Percentiles rank a stretch among this genome's conserved stretches.
Evolutionary conservation across 371 early-diverging fungal species (phyloP).

Genomic region (Smittium culicis): DNA sequence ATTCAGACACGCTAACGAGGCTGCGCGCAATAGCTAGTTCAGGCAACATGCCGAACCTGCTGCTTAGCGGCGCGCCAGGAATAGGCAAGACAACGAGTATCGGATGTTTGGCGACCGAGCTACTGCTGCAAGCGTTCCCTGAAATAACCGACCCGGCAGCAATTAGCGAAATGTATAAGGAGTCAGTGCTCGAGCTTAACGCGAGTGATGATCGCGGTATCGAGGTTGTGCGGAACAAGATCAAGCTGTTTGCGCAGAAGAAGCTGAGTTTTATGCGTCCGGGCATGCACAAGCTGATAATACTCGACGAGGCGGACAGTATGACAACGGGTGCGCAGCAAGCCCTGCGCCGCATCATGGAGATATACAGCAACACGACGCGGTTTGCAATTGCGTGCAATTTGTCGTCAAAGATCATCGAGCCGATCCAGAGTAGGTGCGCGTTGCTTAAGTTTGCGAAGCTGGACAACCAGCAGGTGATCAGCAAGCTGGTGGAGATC

Average conservation of each 20-base stretch:
- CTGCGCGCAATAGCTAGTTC: constrained; percentile 74
- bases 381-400: constrained; percentile 98
- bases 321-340: constrained; percentile 94
- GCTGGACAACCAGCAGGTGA: constrained; percentile 60
- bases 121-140: constrained; percentile 66
- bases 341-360: constrained; percentile 95
- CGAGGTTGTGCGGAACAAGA: constrained; percentile 92
- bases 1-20: too few species aligned
- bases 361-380: constrained; percentile 85
- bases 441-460: constrained; percentile 83
- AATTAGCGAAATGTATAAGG: too few species aligned
- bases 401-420: constrained; percentile 92
- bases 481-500: constrained; percentile 65
- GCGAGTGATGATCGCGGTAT: constrained; percentile 99
- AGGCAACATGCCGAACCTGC: constrained; percentile 94
- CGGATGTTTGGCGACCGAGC: constrained; percentile 73
- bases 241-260: constrained; percentile 97
- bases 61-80: constrained; percentile 93
- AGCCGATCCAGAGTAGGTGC: constrained; percentile 97
- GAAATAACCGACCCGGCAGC: too few species aligned
- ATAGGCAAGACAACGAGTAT: constrained; percentile 99
- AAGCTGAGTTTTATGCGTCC: constrained; percentile 74
- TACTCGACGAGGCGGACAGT: constrained; percentile 97
- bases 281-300: constrained; percentile 88
- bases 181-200: constrained; percentile 89